Conservation (phyloP, 192 early-diverging fungal genomes). For the Coemansia reversa region DNA sequence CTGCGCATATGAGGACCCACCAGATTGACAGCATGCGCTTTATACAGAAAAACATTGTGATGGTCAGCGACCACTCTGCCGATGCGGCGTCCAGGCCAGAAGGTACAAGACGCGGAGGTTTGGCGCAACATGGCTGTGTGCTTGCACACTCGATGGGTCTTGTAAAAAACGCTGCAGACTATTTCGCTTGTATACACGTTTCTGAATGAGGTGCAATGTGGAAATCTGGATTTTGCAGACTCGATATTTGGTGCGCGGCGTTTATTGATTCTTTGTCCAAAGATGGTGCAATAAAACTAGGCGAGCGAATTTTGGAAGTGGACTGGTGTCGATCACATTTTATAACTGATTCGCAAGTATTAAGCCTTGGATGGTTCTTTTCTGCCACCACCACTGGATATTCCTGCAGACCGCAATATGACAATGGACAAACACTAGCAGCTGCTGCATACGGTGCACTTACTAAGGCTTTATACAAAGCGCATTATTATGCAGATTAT, state of each 20-base stretch:
- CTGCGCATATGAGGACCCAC: conserved; percentile 61
- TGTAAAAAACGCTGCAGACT: conserved; percentile 79
- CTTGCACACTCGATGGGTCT: conserved; percentile 87
- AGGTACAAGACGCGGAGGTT: background rate
- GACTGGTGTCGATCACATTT: conserved; percentile 45
- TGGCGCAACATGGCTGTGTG: conserved; percentile 63
- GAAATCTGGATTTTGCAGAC: conserved; percentile 56
- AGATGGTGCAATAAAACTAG: conserved; percentile 75
- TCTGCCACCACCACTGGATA: conserved; percentile 10
- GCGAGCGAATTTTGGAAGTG: conserved; percentile 66
- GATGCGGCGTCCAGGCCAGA: background rate
- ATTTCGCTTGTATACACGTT: conserved; percentile 73
- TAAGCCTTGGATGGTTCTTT: conserved; percentile 14
- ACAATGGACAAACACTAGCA: background rate
- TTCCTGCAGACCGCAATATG: conserved; percentile 1
- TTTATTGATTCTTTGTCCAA: conserved; percentile 72
- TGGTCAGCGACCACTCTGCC: conserved; percentile 54
- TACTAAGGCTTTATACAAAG: conserved; percentile 8
- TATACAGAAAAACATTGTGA: conserved; percentile 75
- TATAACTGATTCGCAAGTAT: conserved; percentile 1
- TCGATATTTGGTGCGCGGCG: conserved; percentile 56
- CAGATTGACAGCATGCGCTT: conserved; percentile 78
- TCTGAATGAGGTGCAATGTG: conserved; percentile 57
- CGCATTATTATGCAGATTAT: conserved; percentile 48
- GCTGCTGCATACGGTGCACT: conserved; percentile 5